Base-by-base conservation (phyloP, 2,329 filamentous ascomycete species). In the Fragosphaeria purpurea region DNA sequence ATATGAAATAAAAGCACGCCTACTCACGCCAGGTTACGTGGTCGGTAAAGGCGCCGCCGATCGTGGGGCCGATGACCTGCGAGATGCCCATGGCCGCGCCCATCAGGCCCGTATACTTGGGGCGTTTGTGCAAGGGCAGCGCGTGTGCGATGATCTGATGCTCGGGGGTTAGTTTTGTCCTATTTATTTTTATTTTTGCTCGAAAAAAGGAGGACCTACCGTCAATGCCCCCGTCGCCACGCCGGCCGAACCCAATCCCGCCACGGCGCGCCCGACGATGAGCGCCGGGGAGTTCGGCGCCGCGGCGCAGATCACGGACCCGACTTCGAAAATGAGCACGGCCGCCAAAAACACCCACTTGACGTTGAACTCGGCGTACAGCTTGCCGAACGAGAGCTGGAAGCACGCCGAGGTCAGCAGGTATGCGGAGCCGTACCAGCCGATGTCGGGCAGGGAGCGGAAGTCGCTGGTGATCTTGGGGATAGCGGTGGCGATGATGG, bases 361-460 rank as follows among this genome's bases (percentile, higher is more conserved):
- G 41, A 46, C 34, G 40, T 30, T 49, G 43, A 54, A 51, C 30
- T 50, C 44, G 38, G 52, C 47, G 35, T 51, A 56, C n/a, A 56
- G 11, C 37, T 50, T 50, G 46, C 54, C 54, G 33, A 51, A 52
- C 13, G 40, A 6, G 4, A 54, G 52, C 48, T 56, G 54, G 48
- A 50, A 49, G 44, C 49, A 56, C 41, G 43, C 40, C 9, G 42
- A 31, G 30, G 48, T 55, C 37, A 48, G 38, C 10, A 50, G 50
- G 57, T 57, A 55, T 55, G 61, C 57, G 52, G 65, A 67, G 12
- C 69, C 70, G 50, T 75, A 74, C 72, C 72, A 75, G 41, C 69
- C 71, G 7, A 75, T 66, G 52, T 75, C 71, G 5, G 61, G 56
- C 0, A 74, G 61, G 41, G 68, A 66, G 50, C 70, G 62, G 56